Evolutionary conservation across 371 early-diverging fungal genomes (phyloP), one percentile per base, ranked within the genome.

Genomic region (Mortierella sp.): DNA sequence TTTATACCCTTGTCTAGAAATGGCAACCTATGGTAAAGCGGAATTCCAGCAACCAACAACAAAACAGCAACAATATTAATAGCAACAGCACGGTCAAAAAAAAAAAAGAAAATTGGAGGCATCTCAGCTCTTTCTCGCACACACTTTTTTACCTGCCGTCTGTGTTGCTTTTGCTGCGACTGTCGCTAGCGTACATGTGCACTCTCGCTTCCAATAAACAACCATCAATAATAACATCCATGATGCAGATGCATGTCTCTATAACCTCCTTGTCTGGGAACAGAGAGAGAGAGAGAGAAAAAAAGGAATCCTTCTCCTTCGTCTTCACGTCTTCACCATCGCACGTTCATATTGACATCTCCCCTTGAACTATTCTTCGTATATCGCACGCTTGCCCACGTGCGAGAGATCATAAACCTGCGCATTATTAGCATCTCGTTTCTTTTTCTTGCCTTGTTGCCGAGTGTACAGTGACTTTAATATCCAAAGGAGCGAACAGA

Each of bases 361-460:
- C 58, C 33, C 58, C 57, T 58, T n/a, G 21, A 45, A 15, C 47
- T 61, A 21, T 38, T 61, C 33, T 68, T 47, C 28, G 16, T 38
- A 41, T 38, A 36, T 33, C 38, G 8, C 33, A 24, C 50, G 9
- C 33, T 47, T 45, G 63, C 28, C 1, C 21, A 47, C 28, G 63
- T 28, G 47, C 21, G 63, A 47, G 63, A 47, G 40, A 32, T 36
- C 65, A 47, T 22, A 11, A 22, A 47, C 52, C 19, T n/a, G 15
- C 21, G 19, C 21, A 28, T 28, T 50, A 50, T 50, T 10, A 6
- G 50, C 50, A 19, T 8, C 55, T 47, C 15, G 4, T 19, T 47
- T 16, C 22, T 53, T 13, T 24, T 53, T 21, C 15, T 55, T 55
- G 22, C 28, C 28, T 55, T 28, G 52, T 52, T 52, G 52, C 52